Conservation (phyloP, 208 protist genomes). For the Acanthamoeba castellanii region DNA sequence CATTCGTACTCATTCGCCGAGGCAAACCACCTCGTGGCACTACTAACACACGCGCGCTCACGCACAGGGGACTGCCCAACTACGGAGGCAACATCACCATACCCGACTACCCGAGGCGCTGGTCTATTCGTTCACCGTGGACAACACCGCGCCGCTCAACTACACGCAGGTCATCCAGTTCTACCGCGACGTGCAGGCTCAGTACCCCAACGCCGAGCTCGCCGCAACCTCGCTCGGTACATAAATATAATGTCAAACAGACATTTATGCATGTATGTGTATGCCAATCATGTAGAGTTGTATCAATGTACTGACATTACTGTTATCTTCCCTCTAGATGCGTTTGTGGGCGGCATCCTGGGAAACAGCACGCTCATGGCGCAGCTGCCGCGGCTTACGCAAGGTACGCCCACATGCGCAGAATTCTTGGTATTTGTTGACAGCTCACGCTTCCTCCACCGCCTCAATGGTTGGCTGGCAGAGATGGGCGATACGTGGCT, state of each 20-base stretch:
- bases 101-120: neutral
- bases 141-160: constrained; percentile 29
- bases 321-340: neutral
- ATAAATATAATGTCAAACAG: too few species aligned
- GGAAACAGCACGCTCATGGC: neutral
- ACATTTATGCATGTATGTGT: too few species aligned
- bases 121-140: constrained; percentile 15
- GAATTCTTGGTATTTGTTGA: neutral
- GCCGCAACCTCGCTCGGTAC: neutral
- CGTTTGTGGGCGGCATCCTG: neutral
- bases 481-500: constrained; percentile 46
- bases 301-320: too few species aligned
- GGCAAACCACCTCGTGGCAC: too few species aligned
- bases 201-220: constrained; percentile 37
- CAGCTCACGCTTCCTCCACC: neutral
- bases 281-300: too few species aligned
- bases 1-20: neutral
- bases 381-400: neutral
- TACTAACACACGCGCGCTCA: too few species aligned
- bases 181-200: neutral
- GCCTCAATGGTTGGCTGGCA: neutral
- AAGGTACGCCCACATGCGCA: neutral
- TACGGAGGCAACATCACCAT: constrained; percentile 14
- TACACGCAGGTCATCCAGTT: neutral
- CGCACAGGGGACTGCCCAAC: neutral